Evolutionary conservation across 257 asterid genomes (phyloP).

Genomic region (Ehretia macrophylla): DNA sequence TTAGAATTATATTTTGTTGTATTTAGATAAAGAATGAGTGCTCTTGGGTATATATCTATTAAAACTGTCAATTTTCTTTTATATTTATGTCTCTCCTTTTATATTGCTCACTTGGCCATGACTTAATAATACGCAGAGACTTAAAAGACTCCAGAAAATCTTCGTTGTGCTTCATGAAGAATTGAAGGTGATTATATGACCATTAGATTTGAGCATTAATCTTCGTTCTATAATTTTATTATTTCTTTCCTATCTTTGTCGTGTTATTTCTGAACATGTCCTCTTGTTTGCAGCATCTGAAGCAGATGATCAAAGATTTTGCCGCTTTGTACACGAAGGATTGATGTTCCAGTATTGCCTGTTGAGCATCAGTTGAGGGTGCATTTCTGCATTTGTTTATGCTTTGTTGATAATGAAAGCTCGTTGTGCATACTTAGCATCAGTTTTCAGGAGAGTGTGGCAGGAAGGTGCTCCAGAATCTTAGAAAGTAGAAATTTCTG

Average conservation of each 20-base stretch:
- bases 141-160: constrained; percentile 68
- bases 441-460: neutral
- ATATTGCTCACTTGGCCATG: constrained; percentile 17
- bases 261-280: constrained; percentile 7
- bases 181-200: constrained; percentile 47
- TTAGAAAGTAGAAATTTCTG: neutral
- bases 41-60: too few species aligned
- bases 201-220: neutral
- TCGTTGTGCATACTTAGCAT: constrained; percentile 1
- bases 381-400: neutral
- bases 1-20: too few species aligned
- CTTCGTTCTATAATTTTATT: constrained; percentile 9
- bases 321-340: constrained; percentile 46
- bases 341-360: constrained; percentile 17
- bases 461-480: neutral
- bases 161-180: constrained; percentile 76
- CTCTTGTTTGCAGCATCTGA: constrained; percentile 59
- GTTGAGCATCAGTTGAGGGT: neutral
- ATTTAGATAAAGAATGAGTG: too few species aligned
- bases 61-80: too few species aligned
- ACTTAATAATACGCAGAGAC: constrained; percentile 50
- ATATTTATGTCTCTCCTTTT: constrained; percentile 11
- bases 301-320: constrained; percentile 71
- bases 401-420: neutral
- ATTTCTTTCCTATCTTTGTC: neutral